These are phyloP conservation scores for Diplogelasinospora grovesii DNA, from an alignment of 495 filamentous ascomycete species.

Conservation along the genomic window DNA sequence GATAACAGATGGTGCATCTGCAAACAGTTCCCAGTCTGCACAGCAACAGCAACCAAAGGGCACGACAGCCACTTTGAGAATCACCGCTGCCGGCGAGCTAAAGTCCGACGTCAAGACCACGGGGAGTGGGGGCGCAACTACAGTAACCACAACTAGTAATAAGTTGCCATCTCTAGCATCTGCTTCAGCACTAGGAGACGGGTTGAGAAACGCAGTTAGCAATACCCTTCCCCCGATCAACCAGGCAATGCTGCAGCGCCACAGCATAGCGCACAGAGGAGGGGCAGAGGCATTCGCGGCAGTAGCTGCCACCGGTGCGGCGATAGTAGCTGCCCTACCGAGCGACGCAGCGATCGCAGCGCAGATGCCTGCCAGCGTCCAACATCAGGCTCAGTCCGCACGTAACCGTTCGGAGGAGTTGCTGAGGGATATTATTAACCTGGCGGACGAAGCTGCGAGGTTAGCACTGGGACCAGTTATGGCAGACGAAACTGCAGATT, in stretches of 20 bases:
- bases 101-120: slow-evolving; percentile 29
- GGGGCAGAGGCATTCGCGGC: no score
- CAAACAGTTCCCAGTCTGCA: slow-evolving; percentile 7
- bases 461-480: slow-evolving; percentile 12
- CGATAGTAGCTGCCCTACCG: no score
- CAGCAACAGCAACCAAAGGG: background rate
- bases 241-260: no score
- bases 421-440: slow-evolving; percentile 33
- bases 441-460: slow-evolving; percentile 32
- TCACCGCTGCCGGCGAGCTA: slow-evolving; percentile 41
- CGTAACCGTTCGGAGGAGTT: slow-evolving; percentile 33
- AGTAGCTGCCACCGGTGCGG: no score
- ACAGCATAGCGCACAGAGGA: no score
- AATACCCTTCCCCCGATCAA: slow-evolving; percentile 18
- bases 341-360: no score
- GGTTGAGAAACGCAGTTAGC: slow-evolving; percentile 2
- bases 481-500: no score
- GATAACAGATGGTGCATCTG: no score
- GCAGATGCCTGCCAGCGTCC: background rate
- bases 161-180: slow-evolving; percentile 13
- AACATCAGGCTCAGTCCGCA: background rate
- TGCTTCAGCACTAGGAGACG: background rate
- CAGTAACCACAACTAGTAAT: no score
- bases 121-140: no score
- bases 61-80: slow-evolving; percentile 22